Base-by-base conservation (phyloP, 257 asterid genomes). In the Paulownia fortunei region DNA sequence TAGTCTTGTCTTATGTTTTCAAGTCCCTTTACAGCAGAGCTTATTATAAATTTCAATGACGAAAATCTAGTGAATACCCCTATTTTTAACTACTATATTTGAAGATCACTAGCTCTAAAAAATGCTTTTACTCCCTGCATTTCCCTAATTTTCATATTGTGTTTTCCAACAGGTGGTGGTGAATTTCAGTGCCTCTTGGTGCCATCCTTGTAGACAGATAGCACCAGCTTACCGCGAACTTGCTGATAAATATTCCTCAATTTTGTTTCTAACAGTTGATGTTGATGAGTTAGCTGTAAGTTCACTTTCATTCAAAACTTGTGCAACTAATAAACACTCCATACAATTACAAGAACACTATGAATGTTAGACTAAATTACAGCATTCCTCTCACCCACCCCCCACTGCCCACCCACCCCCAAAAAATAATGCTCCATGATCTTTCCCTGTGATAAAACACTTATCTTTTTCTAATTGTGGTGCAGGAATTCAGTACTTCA, bases 151-250 rank as follows among this genome's bases (percentile, higher is more conserved):
- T 36, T n/a, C 52, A 3, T 7, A 18, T 47, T 16, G 54, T 37
- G 52, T 15, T 72, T 26, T 82, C 24, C 47, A 46, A 82, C 85
- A 90, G 96, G 80, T 86, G 44, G 87, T 85, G 52, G 92, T 84
- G 74, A 91, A 91, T 86, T 91, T 91, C 84, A 91, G 95, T 39
- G 89, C 97, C 7, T 54, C 93, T 2, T 89, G 97, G 97, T 86
- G 95, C 56, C 58, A 44, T 63, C 95, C 94, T 6, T 91, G 93
- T 77, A 78, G 88, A 79, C 71, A 72, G 59, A 84, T 84, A 15
- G 88, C 93, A 54, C 82, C 91, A 60, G 69, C 85, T 37, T 91
- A 81, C 62, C 51, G 66, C 5, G 90, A 91, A 56, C 90, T 91
- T 72, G 87, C 97, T 49, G 87, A 89, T 36, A 86, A 79, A 84